These are phyloP conservation scores for Tuber borchii DNA, from an alignment of 495 filamentous ascomycete genomes.

Conservation along the genomic window DNA sequence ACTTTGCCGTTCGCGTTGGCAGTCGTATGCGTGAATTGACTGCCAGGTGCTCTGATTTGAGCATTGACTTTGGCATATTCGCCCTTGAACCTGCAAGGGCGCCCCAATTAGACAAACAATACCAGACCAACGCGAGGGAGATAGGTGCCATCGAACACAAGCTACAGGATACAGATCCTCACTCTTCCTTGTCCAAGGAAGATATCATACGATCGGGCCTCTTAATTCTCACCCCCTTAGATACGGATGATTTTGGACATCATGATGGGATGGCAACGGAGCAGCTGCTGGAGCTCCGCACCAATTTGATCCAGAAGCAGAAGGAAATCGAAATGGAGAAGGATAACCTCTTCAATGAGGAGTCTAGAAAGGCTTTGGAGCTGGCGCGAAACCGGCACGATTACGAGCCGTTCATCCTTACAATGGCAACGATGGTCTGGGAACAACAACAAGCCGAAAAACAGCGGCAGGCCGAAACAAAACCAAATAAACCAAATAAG, in stretches of 20 bases:
- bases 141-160: slow-evolving; percentile 22
- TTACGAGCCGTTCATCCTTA: slow-evolving; percentile 38
- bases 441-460: slow-evolving; percentile 11
- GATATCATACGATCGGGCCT: slow-evolving; percentile 5
- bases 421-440: slow-evolving; percentile 22
- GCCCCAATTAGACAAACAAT: slow-evolving; percentile 19
- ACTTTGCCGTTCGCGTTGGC: slow-evolving; percentile 29
- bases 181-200: slow-evolving; percentile 23
- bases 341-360: slow-evolving; percentile 18
- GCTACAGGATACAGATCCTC: slow-evolving; percentile 16
- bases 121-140: slow-evolving; percentile 22
- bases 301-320: slow-evolving; percentile 24
- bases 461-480: slow-evolving; percentile 7
- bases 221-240: slow-evolving; percentile 15
- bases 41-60: slow-evolving; percentile 26
- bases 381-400: slow-evolving; percentile 38
- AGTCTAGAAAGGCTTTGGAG: slow-evolving; percentile 12
- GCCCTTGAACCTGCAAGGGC: slow-evolving; percentile 39
- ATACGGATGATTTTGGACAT: slow-evolving; percentile 8
- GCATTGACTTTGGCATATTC: slow-evolving; percentile 37
- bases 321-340: slow-evolving; percentile 22
- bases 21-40: slow-evolving; percentile 30
- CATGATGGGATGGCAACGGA: slow-evolving; percentile 15
- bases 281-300: slow-evolving; percentile 19
- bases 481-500: neutral